Base-by-base conservation (phyloP, 352 stramenopile genomes). In the Globisporangium mamillatum region DNA sequence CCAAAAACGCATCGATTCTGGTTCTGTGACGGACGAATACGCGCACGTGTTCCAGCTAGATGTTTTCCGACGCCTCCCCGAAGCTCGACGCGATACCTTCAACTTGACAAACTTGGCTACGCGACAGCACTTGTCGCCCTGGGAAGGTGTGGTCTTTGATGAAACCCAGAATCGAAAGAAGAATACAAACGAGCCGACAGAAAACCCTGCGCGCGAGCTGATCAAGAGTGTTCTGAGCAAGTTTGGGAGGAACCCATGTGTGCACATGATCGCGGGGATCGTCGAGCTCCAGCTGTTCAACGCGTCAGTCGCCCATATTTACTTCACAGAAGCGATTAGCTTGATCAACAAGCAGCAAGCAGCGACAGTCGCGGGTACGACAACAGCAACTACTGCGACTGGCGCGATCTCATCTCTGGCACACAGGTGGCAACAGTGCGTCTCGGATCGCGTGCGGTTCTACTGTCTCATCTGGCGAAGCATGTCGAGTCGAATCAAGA, bases 401-500 rank as follows among this genome's bases (percentile, higher is more conserved):
- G 63, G 46, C 1, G 34, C 64, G 12, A 10, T 53, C 3, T 76
- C 74, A 9, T 67, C 76, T 1, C 8, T 81, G 22, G 67, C 75
- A 1, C 59, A 70, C 4, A 61, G 50, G 14, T 88, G 78, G 77
- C 70, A 80, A 18, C 75, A 79, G 6, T 57, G 73, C n/a, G 44
- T 83, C 9, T 12, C 79, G 25, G 62, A 80, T 14, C 77, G 75
- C 8, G 71, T 78, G 32, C 83, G 83, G 41, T 84, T 78, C 53
- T 84, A 87, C 57, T 84, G 71, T n/a, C 61, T 83, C n/a, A 60
- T 88, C 20, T 88, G 74, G 78, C 67, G 80, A 52, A 86, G 76
- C 38, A 63, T 88, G 53, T 73, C 74, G 1, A 75, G 69, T 63
- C 70, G 78, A 4, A 60, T 85, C 24, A 80, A 79, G 55, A 78